These are phyloP conservation scores for Dorcoceras hygrometricum DNA, from an alignment of 257 asterid genomes.

Conservation along the genomic window DNA sequence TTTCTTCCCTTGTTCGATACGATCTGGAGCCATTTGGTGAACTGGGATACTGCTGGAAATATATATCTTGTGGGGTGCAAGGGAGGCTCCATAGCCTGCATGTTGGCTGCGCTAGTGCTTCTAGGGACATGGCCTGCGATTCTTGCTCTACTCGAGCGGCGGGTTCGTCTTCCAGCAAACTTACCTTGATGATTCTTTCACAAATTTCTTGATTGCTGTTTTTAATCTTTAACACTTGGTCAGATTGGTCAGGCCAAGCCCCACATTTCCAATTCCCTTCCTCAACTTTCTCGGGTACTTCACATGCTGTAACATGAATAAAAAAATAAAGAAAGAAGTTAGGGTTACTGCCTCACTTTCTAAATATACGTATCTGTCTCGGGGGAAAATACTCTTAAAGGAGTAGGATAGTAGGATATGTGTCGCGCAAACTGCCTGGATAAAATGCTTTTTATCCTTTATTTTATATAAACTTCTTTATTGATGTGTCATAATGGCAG, in stretches of 20 bases:
- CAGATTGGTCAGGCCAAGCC: slow-evolving; percentile 38
- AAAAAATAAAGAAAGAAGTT: background rate
- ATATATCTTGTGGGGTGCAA: background rate
- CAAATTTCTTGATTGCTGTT: slow-evolving; percentile 47
- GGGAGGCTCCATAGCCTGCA: slow-evolving; percentile 24
- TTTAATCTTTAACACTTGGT: slow-evolving; percentile 47
- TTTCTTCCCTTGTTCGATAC: too few relatives aligned
- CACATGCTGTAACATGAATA: background rate
- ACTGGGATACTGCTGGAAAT: background rate
- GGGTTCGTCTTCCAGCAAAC: slow-evolving; percentile 56
- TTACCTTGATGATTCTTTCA: slow-evolving; percentile 44
- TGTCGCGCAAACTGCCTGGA: background rate
- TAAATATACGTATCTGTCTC: background rate
- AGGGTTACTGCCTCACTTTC: background rate
- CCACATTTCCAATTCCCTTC: slow-evolving; percentile 36
- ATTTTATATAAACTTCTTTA: too few relatives aligned
- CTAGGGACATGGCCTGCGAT: slow-evolving; percentile 58
- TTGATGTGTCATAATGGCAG: slow-evolving; percentile 11
- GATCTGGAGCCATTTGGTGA: background rate
- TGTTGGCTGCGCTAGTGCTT: slow-evolving; percentile 41
- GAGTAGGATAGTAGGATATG: too few relatives aligned
- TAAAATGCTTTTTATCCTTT: background rate
- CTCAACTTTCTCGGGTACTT: slow-evolving; percentile 39
- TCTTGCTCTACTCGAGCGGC: slow-evolving; percentile 41
- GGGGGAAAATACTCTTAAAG: background rate